Conservation (phyloP, 2,329 filamentous ascomycete species). For the Beauveria asiatica region DNA sequence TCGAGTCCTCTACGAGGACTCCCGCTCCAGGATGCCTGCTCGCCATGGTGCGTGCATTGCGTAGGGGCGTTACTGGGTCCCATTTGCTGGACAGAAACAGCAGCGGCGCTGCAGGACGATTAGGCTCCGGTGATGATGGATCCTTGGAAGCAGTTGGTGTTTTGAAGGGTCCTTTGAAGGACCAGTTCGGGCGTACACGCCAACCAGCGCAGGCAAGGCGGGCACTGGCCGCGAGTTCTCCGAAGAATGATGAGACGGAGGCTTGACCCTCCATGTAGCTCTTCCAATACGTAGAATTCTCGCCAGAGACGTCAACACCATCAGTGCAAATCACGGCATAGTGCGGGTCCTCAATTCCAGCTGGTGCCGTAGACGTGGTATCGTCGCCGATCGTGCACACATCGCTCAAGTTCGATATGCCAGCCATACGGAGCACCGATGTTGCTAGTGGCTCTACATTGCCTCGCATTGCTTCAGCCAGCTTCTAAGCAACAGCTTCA, state of each 20-base stretch:
- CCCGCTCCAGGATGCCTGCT: conserved; percentile 15
- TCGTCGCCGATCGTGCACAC: background rate
- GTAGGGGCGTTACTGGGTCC: conserved; percentile 39
- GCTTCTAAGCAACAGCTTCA: rapidly evolving
- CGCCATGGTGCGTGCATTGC: conserved; percentile 25
- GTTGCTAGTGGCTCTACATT: background rate
- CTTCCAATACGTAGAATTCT: conserved; percentile 19
- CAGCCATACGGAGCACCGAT: rapidly evolving
- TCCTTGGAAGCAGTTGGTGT: background rate
- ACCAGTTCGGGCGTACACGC: conserved; percentile 7
- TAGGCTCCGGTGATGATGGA: conserved; percentile 14
- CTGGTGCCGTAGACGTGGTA: background rate
- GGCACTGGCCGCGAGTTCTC: conserved; percentile 24
- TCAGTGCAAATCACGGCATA: conserved; percentile 27
- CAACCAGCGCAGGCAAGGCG: conserved; percentile 32
- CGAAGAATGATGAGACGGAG: conserved; percentile 23
- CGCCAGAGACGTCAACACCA: conserved; percentile 18
- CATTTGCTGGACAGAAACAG: conserved; percentile 34
- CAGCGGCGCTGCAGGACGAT: conserved; percentile 31
- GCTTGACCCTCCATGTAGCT: conserved; percentile 21
- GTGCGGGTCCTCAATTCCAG: background rate
- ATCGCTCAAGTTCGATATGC: background rate
- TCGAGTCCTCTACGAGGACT: conserved; percentile 16
- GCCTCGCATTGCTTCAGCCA: background rate
- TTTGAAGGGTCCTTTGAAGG: conserved; percentile 6